Evolutionary conservation across 805 yeast genomes (phyloP).

Genomic region (Candida boleticola): DNA sequence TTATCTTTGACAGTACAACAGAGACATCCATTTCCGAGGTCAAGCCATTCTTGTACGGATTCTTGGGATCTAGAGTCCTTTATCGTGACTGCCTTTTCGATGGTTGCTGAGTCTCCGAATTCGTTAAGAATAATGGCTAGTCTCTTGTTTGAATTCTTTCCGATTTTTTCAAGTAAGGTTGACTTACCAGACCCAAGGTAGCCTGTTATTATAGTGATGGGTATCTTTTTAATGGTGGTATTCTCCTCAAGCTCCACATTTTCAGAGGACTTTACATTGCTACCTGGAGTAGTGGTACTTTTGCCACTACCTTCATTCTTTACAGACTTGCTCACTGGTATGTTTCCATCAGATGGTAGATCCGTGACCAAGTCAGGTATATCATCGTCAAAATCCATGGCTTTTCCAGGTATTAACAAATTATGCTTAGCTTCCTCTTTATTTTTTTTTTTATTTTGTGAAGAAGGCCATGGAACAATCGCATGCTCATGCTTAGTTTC

Average conservation of each 20-base stretch:
- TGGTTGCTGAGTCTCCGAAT: constrained; percentile 86
- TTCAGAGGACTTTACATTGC: too few species aligned
- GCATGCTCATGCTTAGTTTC: too few species aligned
- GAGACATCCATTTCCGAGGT: constrained; percentile 92
- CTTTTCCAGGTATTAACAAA: neutral
- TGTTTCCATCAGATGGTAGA: constrained; percentile 5
- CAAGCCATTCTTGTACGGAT: constrained; percentile 89
- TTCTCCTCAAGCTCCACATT: neutral
- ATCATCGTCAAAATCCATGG: constrained; percentile 22
- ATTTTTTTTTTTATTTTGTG: neutral
- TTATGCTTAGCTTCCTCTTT: neutral
- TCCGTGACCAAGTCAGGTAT: constrained; percentile 35
- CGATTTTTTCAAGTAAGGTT: constrained; percentile 74
- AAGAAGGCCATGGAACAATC: too few species aligned
- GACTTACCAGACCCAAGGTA: constrained; percentile 94
- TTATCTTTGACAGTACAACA: constrained; percentile 95
- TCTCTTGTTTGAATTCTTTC: constrained; percentile 64
- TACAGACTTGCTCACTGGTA: neutral
- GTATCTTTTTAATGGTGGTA: constrained; percentile 50
- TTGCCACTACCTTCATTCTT: neutral
- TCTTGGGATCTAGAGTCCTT: constrained; percentile 43
- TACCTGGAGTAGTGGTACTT: too few species aligned
- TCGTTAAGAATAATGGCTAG: constrained; percentile 91
- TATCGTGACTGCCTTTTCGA: constrained; percentile 83
- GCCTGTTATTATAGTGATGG: constrained; percentile 91